phyloP scores from a whole-genome alignment of 495 filamentous ascomycete genomes.

The Penicillium bialowiezense region DNA sequence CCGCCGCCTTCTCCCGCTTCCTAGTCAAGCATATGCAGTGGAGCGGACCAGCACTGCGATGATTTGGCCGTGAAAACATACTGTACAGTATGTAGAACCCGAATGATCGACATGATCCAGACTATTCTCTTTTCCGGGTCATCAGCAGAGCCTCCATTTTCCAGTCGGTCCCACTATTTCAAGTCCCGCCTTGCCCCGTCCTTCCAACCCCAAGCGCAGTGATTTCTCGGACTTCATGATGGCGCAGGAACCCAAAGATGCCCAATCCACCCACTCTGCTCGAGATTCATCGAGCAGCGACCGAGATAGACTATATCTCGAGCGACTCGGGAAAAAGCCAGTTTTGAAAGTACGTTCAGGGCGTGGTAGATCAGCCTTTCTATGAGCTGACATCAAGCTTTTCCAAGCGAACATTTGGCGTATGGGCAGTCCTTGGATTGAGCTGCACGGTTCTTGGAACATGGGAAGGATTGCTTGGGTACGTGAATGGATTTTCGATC shows the following conservation, averaged over 20 bases:
- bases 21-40: not conserved
- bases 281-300: not conserved
- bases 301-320: not conserved
- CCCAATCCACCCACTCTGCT: not conserved
- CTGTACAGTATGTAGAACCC: no score
- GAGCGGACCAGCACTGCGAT: not conserved
- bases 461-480: conserved; percentile 37
- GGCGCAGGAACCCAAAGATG: not conserved
- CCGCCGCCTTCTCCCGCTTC: not conserved
- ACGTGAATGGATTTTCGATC: conserved; percentile 4
- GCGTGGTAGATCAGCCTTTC: no score
- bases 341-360: not conserved
- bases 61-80: no score
- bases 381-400: no score
- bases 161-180: not conserved
- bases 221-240: not conserved
- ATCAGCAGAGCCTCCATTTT: no score
- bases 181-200: not conserved
- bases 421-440: conserved; percentile 36
- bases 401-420: conserved; percentile 26
- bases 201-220: not conserved
- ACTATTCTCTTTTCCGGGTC: no score
- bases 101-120: no score
- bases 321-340: not conserved
- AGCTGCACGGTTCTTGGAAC: conserved; percentile 36